Percentiles rank a stretch among this genome's conserved stretches.
phyloP scores from a whole-genome alignment of 2,329 filamentous ascomycete genomes.

The Geosmithia putterillii region DNA sequence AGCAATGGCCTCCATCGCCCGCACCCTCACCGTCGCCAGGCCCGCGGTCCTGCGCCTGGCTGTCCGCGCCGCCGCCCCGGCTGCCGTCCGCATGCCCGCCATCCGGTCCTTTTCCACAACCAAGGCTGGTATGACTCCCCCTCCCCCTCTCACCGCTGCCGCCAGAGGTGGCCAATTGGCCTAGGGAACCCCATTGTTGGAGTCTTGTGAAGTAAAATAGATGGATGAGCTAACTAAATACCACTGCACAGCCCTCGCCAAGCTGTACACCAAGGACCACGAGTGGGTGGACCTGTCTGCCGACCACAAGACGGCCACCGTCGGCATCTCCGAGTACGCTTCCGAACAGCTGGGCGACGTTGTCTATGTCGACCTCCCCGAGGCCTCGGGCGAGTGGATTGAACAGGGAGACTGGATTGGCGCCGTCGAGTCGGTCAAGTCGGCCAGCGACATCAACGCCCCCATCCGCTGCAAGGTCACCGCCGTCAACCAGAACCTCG shows the following conservation, averaged over 20 bases:
- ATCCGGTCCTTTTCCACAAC: slow-evolving; percentile 25
- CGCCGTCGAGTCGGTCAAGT: slow-evolving; percentile 96
- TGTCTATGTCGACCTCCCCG: slow-evolving; percentile 90
- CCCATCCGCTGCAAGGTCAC: slow-evolving; percentile 69
- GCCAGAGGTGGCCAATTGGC: not conserved
- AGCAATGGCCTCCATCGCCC: slow-evolving; percentile 49
- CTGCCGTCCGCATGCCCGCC: slow-evolving; percentile 26
- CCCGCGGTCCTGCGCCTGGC: slow-evolving; percentile 26
- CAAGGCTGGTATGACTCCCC: slow-evolving; percentile 17
- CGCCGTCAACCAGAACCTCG: slow-evolving; percentile 60
- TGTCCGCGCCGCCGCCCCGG: slow-evolving; percentile 23
- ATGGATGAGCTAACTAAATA: not conserved
- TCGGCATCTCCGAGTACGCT: slow-evolving; percentile 85
- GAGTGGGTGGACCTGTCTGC: slow-evolving; percentile 90
- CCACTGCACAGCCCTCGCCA: slow-evolving; percentile 25
- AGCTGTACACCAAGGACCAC: slow-evolving; percentile 87
- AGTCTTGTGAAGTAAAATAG: not conserved
- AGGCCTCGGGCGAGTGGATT: slow-evolving; percentile 50
- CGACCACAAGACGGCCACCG: slow-evolving; percentile 68
- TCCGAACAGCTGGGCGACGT: slow-evolving; percentile 89
- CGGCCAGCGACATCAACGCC: slow-evolving; percentile 91
- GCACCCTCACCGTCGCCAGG: slow-evolving; percentile 37
- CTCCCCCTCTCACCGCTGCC: not conserved
- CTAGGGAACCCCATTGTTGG: not conserved
- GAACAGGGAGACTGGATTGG: slow-evolving; percentile 73